These are phyloP conservation scores for Talaromyces sp. DNA, from an alignment of 2,329 filamentous ascomycete species.

Conservation along the genomic window DNA sequence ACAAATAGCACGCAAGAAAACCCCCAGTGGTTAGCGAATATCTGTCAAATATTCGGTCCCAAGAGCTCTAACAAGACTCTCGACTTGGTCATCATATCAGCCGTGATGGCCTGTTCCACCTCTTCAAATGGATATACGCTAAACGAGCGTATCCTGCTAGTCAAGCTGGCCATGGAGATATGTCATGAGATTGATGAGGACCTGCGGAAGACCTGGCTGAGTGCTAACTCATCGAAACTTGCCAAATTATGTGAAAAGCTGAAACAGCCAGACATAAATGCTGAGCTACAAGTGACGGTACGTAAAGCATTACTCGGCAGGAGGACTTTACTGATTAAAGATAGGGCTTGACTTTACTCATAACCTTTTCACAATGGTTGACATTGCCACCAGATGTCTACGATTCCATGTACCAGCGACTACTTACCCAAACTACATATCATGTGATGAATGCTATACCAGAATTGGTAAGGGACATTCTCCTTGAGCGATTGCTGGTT, in stretches of 20 bases:
- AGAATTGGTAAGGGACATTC: conserved; percentile 23
- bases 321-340: neutral
- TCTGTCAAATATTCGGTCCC: conserved; percentile 38
- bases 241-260: conserved; percentile 40
- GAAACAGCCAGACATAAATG: conserved; percentile 27
- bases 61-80: conserved; percentile 41
- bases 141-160: conserved; percentile 32
- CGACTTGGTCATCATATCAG: conserved; percentile 40
- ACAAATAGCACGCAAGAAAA: conserved; percentile 19
- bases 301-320: neutral
- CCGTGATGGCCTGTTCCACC: conserved; percentile 40
- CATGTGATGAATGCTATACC: conserved; percentile 25
- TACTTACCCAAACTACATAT: conserved; percentile 27
- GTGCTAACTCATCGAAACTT: conserved; percentile 32
- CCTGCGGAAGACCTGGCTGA: conserved; percentile 36
- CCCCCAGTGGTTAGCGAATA: conserved; percentile 34
- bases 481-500: conserved; percentile 41
- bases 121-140: conserved; percentile 29
- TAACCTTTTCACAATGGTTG: conserved; percentile 26
- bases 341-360: conserved; percentile 34
- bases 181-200: conserved; percentile 32
- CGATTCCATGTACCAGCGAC: conserved; percentile 24
- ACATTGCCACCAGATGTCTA: conserved; percentile 29
- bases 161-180: conserved; percentile 37
- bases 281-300: conserved; percentile 36